These are phyloP conservation scores for Withania somnifera DNA, from an alignment of 305 asterid species.

Conservation along the genomic window DNA sequence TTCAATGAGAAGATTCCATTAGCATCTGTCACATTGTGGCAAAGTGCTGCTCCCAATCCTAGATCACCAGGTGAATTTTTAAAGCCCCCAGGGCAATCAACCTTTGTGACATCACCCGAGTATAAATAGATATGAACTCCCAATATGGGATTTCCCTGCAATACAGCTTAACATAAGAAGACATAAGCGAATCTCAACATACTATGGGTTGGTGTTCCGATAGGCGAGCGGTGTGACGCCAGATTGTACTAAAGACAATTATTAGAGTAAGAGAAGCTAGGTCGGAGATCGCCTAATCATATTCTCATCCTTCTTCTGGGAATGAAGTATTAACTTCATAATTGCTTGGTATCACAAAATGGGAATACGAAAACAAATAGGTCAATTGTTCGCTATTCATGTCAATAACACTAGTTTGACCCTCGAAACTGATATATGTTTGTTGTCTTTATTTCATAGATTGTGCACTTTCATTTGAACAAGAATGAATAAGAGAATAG, in stretches of 20 bases:
- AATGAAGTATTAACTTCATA: not conserved
- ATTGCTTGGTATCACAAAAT: not conserved
- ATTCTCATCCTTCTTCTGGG: not conserved
- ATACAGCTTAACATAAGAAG: constrained; percentile 11
- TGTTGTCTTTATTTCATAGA: not conserved
- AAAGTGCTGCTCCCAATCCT: constrained; percentile 64
- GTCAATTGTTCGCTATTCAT: not conserved
- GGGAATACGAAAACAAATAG: not conserved
- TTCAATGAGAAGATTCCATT: constrained; percentile 77
- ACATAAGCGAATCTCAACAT: not conserved
- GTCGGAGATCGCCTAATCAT: not conserved
- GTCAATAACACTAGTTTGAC: not conserved
- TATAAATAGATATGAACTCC: constrained; percentile 87
- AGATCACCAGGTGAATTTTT: constrained; percentile 51
- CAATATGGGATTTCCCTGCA: constrained; percentile 89
- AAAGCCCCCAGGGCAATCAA: constrained; percentile 69
- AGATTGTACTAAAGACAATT: no score
- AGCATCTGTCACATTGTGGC: constrained; percentile 84
- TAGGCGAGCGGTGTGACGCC: no score
- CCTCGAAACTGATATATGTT: not conserved
- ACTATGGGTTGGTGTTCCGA: no score
- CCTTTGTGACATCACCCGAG: constrained; percentile 68
- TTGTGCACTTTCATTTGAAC: not conserved
- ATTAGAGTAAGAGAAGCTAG: not conserved
- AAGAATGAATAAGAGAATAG: not conserved